Evolutionary conservation across 164 flowering plant species (phyloP).

Genomic region (Amborella trichopoda): DNA sequence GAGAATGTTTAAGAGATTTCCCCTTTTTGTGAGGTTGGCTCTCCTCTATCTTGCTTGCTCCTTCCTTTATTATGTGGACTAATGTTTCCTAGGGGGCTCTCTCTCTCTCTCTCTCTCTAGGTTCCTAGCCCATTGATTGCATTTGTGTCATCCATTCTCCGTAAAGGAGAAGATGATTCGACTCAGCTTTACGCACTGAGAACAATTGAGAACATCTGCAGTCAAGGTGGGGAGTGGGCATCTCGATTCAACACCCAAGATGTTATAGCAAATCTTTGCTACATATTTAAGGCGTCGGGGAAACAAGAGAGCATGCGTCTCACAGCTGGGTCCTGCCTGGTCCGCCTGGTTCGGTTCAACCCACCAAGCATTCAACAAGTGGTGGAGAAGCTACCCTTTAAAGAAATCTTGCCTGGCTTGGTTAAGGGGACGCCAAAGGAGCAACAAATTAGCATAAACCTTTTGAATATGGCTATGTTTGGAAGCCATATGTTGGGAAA

Average conservation of each 20-base stretch:
- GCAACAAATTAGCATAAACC: conserved; percentile 89
- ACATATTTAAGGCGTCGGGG: conserved; percentile 69
- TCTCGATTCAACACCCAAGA: conserved; percentile 83
- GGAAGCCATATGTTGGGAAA: conserved; percentile 63
- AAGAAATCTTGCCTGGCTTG: conserved; percentile 55
- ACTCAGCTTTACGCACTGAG: conserved; percentile 94
- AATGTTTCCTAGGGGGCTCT: no score
- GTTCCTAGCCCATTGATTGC: conserved; percentile 73
- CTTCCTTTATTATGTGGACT: no score
- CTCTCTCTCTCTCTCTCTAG: conserved; percentile 18
- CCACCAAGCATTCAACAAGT: conserved; percentile 61
- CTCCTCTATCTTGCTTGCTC: no score
- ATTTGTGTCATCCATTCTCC: conserved; percentile 64
- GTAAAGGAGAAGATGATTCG: conserved; percentile 92
- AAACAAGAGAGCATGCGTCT: conserved; percentile 84
- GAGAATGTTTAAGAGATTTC: no score
- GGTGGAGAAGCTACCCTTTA: conserved; percentile 64
- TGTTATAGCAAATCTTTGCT: conserved; percentile 69
- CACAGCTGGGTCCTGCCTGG: conserved; percentile 94
- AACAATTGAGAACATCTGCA: conserved; percentile 87
- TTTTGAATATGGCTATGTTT: conserved; percentile 70
- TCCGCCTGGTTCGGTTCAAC: conserved; percentile 69
- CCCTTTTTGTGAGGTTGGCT: no score
- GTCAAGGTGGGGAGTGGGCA: conserved; percentile 93
- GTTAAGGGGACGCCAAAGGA: conserved; percentile 76